Evolutionary conservation across 306 rosid genomes (phyloP), one percentile per base, ranked within the genome.

Genomic region (Rosa chinensis): DNA sequence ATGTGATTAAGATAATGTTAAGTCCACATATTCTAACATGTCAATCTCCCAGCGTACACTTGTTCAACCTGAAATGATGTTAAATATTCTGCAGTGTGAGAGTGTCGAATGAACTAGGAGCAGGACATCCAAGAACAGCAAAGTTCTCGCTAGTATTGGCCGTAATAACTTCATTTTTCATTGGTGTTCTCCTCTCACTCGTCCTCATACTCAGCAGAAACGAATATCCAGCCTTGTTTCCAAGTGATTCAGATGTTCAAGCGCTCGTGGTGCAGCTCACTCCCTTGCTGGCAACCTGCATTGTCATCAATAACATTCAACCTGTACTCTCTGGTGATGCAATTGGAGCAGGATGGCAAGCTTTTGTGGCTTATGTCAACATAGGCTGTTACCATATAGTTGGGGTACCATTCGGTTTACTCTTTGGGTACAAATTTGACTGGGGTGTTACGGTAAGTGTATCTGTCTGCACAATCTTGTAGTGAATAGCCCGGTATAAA

Each of bases 241-340:
- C 97, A 1, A 83, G 66, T 3, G 88, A 89, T 63, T 1, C 90
- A 10, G 81, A 53, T 0, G 98, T 94, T 14, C 42, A 84, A 67
- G 32, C 69, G 4, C 75, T 87, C 1, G 97, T 92, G 4, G 53
- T n/a, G 74, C 55, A 88, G 23, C 88, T 94, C 18, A 94, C 97
- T 6, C 97, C 94, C 0, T 23, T 92, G 84, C 81, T 92, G 76
- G 93, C 91, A 18, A 2, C 75, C 14, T 89, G 94, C 88, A 92
- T 94, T 74, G 44, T 92, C 55, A 86, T 94, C 80, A 84, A 94
- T 85, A 94, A 88, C 56, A 63, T 94, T 45, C 98, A 94, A 6
- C 98, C 98, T 0, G 97, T 94, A 75, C 91, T 94, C 44, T 90
- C 98, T 2, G 97, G 98, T 10, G 98, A 90, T 13, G 98, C 97